A percentile compares a stretch with the other conserved stretches of the same genome.
phyloP scores from a whole-genome alignment of 1,284 basidiomycete genomes.

The Puccinia polysora region DNA sequence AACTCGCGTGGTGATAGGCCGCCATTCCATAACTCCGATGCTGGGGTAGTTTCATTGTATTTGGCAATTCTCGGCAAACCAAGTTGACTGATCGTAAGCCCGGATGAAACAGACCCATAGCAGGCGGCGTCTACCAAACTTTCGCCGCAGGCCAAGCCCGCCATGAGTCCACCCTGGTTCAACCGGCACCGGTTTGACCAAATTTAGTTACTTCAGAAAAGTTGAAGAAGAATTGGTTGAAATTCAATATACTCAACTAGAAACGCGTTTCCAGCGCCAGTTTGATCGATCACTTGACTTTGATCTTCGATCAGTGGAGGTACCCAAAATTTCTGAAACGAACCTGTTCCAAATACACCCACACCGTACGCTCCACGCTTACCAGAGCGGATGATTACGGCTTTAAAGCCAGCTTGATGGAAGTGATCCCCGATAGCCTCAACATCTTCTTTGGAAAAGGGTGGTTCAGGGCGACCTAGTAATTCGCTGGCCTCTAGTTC shows the following conservation, averaged over 20 bases:
- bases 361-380: conserved; percentile 16
- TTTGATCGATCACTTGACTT: conserved; percentile 26
- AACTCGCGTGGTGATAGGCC: conserved; percentile 41
- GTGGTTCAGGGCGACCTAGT: conserved; percentile 9
- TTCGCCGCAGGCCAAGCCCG: conserved; percentile 19
- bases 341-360: background rate
- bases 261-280: conserved; percentile 34
- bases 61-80: conserved; percentile 20
- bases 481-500: conserved; percentile 25
- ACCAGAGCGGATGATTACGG: conserved; percentile 32
- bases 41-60: background rate
- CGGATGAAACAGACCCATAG: conserved; percentile 33
- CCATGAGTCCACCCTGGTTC: conserved; percentile 36
- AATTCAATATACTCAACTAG: conserved; percentile 19
- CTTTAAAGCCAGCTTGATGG: background rate
- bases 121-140: conserved; percentile 23
- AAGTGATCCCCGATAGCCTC: conserved; percentile 9
- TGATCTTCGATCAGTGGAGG: conserved; percentile 30
- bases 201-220: background rate
- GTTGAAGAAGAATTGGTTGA: too few relatives aligned
- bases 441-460: conserved; percentile 2
- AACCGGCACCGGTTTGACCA: background rate
- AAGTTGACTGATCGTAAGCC: conserved; percentile 34
- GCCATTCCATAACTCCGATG: conserved; percentile 4
- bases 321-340: background rate